Base-by-base conservation (phyloP, 1,284 basidiomycete species). In the Leccinum angustisporum region DNA sequence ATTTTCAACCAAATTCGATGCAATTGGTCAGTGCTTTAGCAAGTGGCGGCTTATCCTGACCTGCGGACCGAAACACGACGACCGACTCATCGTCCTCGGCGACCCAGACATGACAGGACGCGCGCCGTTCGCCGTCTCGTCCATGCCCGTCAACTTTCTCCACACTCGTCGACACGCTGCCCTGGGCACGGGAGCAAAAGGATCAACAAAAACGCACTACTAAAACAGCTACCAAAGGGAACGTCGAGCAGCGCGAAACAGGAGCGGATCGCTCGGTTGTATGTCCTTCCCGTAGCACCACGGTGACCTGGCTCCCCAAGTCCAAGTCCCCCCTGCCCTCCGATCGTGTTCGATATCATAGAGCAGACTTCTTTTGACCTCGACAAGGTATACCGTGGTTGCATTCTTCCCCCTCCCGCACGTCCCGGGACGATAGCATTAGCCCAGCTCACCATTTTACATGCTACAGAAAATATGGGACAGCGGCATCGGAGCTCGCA, bases 301-400 rank as follows among this genome's bases (percentile, higher is more conserved):
- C 21, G 21, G 21, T 21, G 21, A 21, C 21, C 21, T 21, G 21
- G 21, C 10, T 27, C 51, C 51, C 14, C 14, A 31, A 30, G 51
- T 10, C 1, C 27, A 30, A 14, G 70, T 67, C 53, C 64, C 58
- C 11, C 16, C 69, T 66, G 38, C 64, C 58, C 11, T 16, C 69
- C 66, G 38, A 64, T 67, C 31, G 63, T 72, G 62, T 69, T 94
- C 63, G 79, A 72, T 33, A 79, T 95, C 38, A 80, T 78, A 9
- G 94, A 96, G 71, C 89, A 92, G 70, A 94, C 90, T 0, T 90
- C 89, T 2, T 95, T 92, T 72, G 93, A 94, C 71, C 79, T 96
- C 6, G 93, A 95, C 79, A 95, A 95, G 84, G 94, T 92, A 65
- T 65, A 80, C 67, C 11, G 9, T 9, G 13, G 10, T 43, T 43